Evolutionary conservation across 345 rosid species (phyloP), one percentile per base, ranked within the genome.

Genomic region (Balakata baccata): DNA sequence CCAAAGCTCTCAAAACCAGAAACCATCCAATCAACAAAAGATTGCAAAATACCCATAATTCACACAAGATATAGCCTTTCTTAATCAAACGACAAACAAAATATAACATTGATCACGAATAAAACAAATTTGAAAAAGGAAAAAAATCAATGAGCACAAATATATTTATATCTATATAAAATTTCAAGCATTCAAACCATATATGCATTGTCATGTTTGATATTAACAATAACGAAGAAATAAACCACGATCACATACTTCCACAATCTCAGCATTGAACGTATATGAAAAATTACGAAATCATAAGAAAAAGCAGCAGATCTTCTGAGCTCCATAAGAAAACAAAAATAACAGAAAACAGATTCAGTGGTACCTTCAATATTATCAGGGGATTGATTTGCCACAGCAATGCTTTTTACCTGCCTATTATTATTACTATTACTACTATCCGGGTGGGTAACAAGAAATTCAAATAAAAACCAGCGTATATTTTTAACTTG

Each of bases 311-410:
- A 29, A 66, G 49, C 51, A 20, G 54, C 81, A 77, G 83, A 84
- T 81, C 85, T 50, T 75, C 54, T 8, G 12, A 13, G 64, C 64
- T 52, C 29, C 16, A 23, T 7, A 29, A 46, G 16, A 50, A 12
- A 66, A 50, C 38, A 45, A 65, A 39, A 0, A 65, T 37, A 0
- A 70, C 29, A 4, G n/a, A 59, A n/a, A 2, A 69, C 43, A 62
- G 71, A 69, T n/a, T 45, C 0, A 17, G 43, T 57, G 78, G 57
- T 84, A 90, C 96, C 96, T 86, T 88, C 86, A 70, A 81, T 77
- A 69, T 88, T 86, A 63, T 86, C 88, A 63, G 84, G 69, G 51
- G 93, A 86, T 78, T 75, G 89, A 85, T 82, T 83, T 38, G 89
- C 78, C 54, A 80, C 89, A 70, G 82, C 87, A 87, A 85, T 80